These are phyloP conservation scores for Aspergillus haitiensis DNA, from an alignment of 495 filamentous ascomycete genomes.

Conservation along the genomic window DNA sequence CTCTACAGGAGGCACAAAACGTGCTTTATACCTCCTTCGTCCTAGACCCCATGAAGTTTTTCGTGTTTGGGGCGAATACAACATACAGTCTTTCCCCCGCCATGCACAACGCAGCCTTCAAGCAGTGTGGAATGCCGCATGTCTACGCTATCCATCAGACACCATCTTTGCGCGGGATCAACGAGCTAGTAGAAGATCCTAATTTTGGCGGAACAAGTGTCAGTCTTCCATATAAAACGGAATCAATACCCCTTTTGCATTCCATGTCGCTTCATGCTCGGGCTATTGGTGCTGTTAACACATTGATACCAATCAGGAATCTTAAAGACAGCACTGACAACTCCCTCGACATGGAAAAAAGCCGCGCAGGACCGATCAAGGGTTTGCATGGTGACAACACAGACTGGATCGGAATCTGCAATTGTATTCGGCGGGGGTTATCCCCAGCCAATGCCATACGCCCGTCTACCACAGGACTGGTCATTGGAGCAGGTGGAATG, in stretches of 20 bases:
- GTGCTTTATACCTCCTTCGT: conserved; percentile 57
- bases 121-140: conserved; percentile 69
- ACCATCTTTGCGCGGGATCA: conserved; percentile 61
- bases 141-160: conserved; percentile 68
- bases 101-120: conserved; percentile 74
- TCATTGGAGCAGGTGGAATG: conserved; percentile 80
- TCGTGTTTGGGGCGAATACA: conserved; percentile 46
- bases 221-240: conserved; percentile 72
- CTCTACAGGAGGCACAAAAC: conserved; percentile 38
- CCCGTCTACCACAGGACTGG: conserved; percentile 64
- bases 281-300: conserved; percentile 78
- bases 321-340: conserved; percentile 50
- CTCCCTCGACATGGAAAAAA: conserved; percentile 55
- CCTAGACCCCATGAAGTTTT: conserved; percentile 51
- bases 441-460: conserved; percentile 75
- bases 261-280: conserved; percentile 71
- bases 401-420: conserved; percentile 76
- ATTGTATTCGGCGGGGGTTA: conserved; percentile 68
- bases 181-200: conserved; percentile 60
- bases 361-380: conserved; percentile 60
- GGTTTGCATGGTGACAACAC: conserved; percentile 80
- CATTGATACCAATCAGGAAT: conserved; percentile 67
- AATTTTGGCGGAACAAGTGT: conserved; percentile 75
- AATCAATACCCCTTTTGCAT: conserved; percentile 66
- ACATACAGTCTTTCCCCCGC: conserved; percentile 48